A percentile compares a stretch with the other conserved stretches of the same genome.
These are phyloP conservation scores for Xylaria hypoxylon DNA, from an alignment of 2,329 filamentous ascomycete species.

Conservation along the genomic window DNA sequence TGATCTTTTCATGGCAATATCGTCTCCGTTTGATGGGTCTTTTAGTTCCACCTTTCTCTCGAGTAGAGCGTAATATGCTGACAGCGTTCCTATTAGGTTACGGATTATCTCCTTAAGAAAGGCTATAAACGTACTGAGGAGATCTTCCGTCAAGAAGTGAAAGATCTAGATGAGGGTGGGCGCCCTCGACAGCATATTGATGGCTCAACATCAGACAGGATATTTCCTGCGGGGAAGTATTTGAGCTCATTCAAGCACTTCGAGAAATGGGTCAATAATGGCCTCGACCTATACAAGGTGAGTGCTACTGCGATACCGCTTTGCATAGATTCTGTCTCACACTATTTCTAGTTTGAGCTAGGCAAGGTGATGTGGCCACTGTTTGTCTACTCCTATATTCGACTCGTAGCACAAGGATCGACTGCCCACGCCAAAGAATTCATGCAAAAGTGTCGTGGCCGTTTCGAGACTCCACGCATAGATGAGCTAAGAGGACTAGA, in stretches of 20 bases:
- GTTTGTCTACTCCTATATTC: constrained; percentile 92
- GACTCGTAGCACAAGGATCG: constrained; percentile 79
- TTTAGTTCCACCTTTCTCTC: not conserved
- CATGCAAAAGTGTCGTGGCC: constrained; percentile 72
- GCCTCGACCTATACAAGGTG: constrained; percentile 93
- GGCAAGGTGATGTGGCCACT: constrained; percentile 90
- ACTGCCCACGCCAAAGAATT: constrained; percentile 79
- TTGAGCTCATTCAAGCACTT: constrained; percentile 78
- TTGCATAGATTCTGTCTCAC: constrained; percentile 25
- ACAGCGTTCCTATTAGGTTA: constrained; percentile 66
- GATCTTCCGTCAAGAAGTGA: constrained; percentile 90
- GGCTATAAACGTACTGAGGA: constrained; percentile 94
- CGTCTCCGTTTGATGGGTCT: not conserved
- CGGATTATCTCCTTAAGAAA: constrained; percentile 95
- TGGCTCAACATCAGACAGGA: constrained; percentile 69
- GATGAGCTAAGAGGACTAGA: constrained; percentile 84
- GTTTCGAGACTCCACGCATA: constrained; percentile 81
- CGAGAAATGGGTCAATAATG: constrained; percentile 88
- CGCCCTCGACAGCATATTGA: constrained; percentile 76
- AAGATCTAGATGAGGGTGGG: constrained; percentile 83
- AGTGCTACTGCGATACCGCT: constrained; percentile 35
- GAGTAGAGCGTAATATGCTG: constrained; percentile 1
- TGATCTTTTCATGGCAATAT: not conserved
- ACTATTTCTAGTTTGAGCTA: constrained; percentile 77
- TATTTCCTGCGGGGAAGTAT: constrained; percentile 71